Evolutionary conservation across 768 basidiomycete species (phyloP), one percentile per base, ranked within the genome.

Genomic region (Mycena rosella): DNA sequence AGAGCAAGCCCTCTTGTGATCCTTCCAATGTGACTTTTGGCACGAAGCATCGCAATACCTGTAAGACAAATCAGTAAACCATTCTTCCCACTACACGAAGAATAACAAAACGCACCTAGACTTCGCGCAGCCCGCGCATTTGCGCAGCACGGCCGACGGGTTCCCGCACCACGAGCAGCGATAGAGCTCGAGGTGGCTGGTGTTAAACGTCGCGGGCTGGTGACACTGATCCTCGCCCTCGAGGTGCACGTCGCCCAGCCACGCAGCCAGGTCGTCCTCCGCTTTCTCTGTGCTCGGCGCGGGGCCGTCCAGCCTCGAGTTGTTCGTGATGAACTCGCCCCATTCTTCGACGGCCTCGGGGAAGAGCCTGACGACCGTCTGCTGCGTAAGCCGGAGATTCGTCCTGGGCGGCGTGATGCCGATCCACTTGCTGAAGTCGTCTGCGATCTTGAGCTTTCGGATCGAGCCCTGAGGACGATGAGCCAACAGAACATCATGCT

Each of bases 121-220:
- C 60, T 77, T 79, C 27, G 72, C 78, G 59, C 85, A 87, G 2
- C 83, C 80, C 6, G 77, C 74, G 67, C 88, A 89, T 74, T 87
- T 89, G 68, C 82, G 82, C 52, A 89, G 74, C 9, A 82, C 81
- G 0, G 87, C 88, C 55, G 86, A 90, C 8, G 89, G 89, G 63
- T 90, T 91, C 8, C 85, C 81, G 67, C 90, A 91, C 83, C 85
- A 88, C 27, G 89, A 88, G 71, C 91, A 92, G 27, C 83, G 78
- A 76, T 88, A 91, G 45, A 92, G 76, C 40, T 76, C 81, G 10
- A 89, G 85, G 22, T 79, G 85, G 82, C 15, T 79, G 76, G 38
- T 80, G 76, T 48, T 77, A 70, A 22, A 75, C 73, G 59, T 77
- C 63, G 49, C 34, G 18, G 40, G 24, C 18, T 24, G 53, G n/a